phyloP scores from a whole-genome alignment of 1,284 basidiomycete species.

The Ceratobasidium sp. region DNA sequence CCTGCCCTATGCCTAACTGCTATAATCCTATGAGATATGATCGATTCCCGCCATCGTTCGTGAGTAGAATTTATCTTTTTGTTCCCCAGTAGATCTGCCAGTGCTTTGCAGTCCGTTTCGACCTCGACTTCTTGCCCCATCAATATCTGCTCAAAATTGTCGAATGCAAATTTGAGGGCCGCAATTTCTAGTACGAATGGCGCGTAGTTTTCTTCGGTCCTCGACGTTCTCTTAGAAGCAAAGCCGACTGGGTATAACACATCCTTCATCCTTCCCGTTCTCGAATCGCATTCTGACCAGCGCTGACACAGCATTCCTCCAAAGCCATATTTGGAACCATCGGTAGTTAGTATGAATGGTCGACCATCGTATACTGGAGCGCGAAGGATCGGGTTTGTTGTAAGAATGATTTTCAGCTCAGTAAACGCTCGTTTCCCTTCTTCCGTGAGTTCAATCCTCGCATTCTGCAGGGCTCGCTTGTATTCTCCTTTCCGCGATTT shows the following conservation, averaged over 20 bases:
- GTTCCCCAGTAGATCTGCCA: constrained; percentile 38
- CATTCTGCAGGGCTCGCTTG: constrained; percentile 37
- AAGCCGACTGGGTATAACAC: constrained; percentile 39
- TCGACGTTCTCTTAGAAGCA: constrained; percentile 43
- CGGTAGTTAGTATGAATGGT: constrained; percentile 51
- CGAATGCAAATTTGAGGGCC: constrained; percentile 42
- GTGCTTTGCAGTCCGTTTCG: constrained; percentile 44
- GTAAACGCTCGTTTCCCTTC: constrained; percentile 49
- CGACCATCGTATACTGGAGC: constrained; percentile 48
- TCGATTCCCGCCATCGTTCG: constrained; percentile 40
- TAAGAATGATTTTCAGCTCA: constrained; percentile 47
- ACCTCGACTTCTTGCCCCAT: constrained; percentile 41
- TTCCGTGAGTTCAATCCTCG: neutral
- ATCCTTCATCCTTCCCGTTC: neutral
- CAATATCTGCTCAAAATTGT: constrained; percentile 41
- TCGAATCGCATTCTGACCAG: neutral
- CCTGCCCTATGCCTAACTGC: constrained; percentile 38
- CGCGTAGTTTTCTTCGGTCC: constrained; percentile 39
- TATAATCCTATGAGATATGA: constrained; percentile 33
- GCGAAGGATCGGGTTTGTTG: constrained; percentile 48
- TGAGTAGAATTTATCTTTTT: constrained; percentile 29
- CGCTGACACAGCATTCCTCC: constrained; percentile 49
- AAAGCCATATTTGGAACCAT: constrained; percentile 51
- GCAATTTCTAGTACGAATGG: constrained; percentile 44
- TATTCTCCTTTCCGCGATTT: constrained; percentile 24